phyloP scores from a whole-genome alignment of 345 rosid species.

The Populus simonii region DNA sequence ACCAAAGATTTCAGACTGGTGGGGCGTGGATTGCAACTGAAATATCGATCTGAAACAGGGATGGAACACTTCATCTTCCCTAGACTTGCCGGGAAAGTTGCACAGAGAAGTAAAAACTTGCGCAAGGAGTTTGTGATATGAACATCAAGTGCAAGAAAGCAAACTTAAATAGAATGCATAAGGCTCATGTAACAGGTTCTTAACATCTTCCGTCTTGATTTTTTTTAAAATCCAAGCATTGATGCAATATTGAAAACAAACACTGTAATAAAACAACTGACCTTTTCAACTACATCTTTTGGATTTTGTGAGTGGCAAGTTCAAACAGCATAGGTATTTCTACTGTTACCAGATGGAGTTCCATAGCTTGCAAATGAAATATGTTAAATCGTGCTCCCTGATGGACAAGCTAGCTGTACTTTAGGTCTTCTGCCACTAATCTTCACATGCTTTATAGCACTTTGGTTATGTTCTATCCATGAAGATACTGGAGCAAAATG shows the following conservation, averaged over 20 bases:
- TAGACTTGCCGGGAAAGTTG: constrained; percentile 46
- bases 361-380: constrained; percentile 56
- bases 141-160: too few relatives aligned
- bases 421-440: neutral
- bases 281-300: constrained; percentile 41
- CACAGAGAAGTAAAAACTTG: too few relatives aligned
- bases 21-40: constrained; percentile 53
- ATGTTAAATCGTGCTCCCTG: constrained; percentile 34
- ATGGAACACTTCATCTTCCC: constrained; percentile 47
- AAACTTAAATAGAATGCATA: too few relatives aligned
- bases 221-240: neutral
- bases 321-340: constrained; percentile 32
- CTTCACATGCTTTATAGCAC: neutral
- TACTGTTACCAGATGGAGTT: constrained; percentile 55
- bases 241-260: neutral
- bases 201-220: neutral
- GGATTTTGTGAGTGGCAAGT: constrained; percentile 49
- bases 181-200: neutral
- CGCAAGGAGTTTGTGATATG: neutral
- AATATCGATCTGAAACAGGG: constrained; percentile 34
- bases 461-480: neutral
- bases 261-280: constrained; percentile 2
- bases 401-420: constrained; percentile 37
- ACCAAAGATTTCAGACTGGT: constrained; percentile 43
- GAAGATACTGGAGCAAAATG: constrained; percentile 25